These are phyloP conservation scores for Candida ipomoeae DNA, from an alignment of 805 yeast genomes.

Conservation along the genomic window DNA sequence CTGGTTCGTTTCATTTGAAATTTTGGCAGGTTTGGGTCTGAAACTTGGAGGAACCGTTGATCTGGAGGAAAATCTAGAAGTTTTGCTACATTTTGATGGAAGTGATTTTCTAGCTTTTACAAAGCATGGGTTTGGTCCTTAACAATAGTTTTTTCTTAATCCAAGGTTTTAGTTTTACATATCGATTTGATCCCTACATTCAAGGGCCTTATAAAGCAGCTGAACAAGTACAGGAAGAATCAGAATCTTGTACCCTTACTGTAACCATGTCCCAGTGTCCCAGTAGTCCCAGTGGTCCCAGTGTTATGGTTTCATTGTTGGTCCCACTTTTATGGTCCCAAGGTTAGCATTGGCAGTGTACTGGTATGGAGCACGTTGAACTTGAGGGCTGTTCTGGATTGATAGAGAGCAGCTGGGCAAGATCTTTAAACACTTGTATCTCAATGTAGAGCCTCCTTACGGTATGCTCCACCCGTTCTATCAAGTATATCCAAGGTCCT, in stretches of 20 bases:
- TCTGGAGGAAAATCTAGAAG: conserved; percentile 43
- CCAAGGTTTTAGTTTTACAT: conserved; percentile 50
- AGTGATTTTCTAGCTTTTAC: conserved; percentile 33
- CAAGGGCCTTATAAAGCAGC: conserved; percentile 38
- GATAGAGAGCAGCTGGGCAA: too few species aligned
- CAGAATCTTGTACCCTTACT: not conserved
- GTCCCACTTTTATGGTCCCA: too few species aligned
- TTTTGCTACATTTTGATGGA: conserved; percentile 24
- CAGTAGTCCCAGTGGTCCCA: too few species aligned
- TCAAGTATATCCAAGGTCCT: too few species aligned
- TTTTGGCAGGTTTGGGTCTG: conserved; percentile 53
- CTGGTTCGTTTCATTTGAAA: conserved; percentile 56
- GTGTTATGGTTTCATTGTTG: too few species aligned
- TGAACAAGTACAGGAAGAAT: conserved; percentile 23
- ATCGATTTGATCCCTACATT: conserved; percentile 30
- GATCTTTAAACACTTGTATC: too few species aligned
- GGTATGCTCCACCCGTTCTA: too few species aligned
- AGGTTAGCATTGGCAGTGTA: too few species aligned
- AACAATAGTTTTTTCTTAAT: conserved; percentile 46
- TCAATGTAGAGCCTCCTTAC: too few species aligned
- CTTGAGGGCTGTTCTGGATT: too few species aligned
- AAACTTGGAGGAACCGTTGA: conserved; percentile 54
- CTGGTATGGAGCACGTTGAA: too few species aligned
- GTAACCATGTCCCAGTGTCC: too few species aligned
- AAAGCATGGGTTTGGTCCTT: conserved; percentile 39